These are phyloP conservation scores for Albophoma yamanashiensis DNA, from an alignment of 2,329 filamentous ascomycete species.

Conservation along the genomic window DNA sequence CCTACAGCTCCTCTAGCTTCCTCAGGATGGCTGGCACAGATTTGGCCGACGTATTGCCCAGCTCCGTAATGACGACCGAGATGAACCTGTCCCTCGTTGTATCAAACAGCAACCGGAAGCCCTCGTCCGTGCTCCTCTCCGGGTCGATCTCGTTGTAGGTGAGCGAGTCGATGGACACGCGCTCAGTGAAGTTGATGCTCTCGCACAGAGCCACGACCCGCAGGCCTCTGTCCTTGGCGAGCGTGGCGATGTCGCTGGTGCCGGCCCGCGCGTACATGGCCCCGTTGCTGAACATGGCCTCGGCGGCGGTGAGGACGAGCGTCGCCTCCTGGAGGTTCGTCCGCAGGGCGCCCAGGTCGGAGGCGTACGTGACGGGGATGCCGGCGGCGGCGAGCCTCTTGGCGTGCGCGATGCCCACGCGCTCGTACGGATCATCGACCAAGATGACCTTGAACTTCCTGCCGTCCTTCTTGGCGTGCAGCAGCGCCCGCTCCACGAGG, in stretches of 20 bases:
- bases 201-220: constrained; percentile 87
- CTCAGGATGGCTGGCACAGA: constrained; percentile 60
- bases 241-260: constrained; percentile 77
- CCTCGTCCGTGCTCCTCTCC: constrained; percentile 49
- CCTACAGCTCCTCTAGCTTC: constrained; percentile 44
- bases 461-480: constrained; percentile 58
- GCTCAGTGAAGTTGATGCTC: constrained; percentile 82
- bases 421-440: constrained; percentile 58
- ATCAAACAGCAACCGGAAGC: constrained; percentile 71
- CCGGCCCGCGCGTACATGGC: constrained; percentile 80
- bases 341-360: constrained; percentile 64
- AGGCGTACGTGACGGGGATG: constrained; percentile 69
- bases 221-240: constrained; percentile 63
- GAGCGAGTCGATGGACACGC: constrained; percentile 83
- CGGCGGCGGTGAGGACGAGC: constrained; percentile 78
- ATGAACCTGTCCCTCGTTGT: constrained; percentile 82
- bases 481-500: constrained; percentile 73
- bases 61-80: constrained; percentile 82
- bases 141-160: constrained; percentile 87
- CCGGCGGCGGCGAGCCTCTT: constrained; percentile 56
- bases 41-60: constrained; percentile 75
- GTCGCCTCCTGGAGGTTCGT: constrained; percentile 57
- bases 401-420: constrained; percentile 48
- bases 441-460: constrained; percentile 76
- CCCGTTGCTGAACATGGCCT: constrained; percentile 93